Conservation (phyloP, 2,329 filamentous ascomycete species). For the Paraphaeosphaeria sporulosa region DNA sequence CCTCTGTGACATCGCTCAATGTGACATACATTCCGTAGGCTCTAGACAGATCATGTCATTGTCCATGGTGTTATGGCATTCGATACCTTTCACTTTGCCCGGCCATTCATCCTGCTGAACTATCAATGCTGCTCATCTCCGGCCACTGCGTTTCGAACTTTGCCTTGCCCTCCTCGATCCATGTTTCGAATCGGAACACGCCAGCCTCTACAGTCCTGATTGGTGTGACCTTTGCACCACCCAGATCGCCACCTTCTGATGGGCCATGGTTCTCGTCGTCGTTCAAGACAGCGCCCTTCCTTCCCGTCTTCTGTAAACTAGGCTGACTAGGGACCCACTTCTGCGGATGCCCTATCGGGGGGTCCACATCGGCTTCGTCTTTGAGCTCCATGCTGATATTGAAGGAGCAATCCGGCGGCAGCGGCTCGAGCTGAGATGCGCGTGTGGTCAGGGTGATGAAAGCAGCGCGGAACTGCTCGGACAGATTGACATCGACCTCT, state of each 20-base stretch:
- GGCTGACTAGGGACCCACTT: conserved; percentile 68
- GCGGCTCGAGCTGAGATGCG: conserved; percentile 62
- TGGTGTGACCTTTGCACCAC: conserved; percentile 65
- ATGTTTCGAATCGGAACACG: conserved; percentile 71
- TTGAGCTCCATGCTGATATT: conserved; percentile 78
- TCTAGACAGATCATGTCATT: neutral
- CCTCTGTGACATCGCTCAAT: neutral
- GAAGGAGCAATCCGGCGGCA: conserved; percentile 74
- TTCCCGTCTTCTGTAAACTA: conserved; percentile 48
- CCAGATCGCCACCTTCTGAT: conserved; percentile 50
- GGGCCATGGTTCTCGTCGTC: conserved; percentile 22
- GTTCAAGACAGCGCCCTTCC: conserved; percentile 27
- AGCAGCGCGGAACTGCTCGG: conserved; percentile 75
- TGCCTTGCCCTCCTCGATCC: conserved; percentile 58
- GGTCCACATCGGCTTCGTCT: conserved; percentile 61
- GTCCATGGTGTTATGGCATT: neutral
- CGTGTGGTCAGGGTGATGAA: conserved; percentile 69
- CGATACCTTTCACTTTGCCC: neutral
- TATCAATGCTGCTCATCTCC: neutral
- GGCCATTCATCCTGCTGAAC: neutral
- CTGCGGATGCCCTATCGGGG: conserved; percentile 60
- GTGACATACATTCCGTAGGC: neutral
- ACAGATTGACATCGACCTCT: conserved; percentile 62
- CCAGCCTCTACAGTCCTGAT: conserved; percentile 70
- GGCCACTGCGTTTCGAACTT: conserved; percentile 9